Evolutionary conservation across 805 yeast genomes (phyloP).

Genomic region (Komagataella kurtzmanii): DNA sequence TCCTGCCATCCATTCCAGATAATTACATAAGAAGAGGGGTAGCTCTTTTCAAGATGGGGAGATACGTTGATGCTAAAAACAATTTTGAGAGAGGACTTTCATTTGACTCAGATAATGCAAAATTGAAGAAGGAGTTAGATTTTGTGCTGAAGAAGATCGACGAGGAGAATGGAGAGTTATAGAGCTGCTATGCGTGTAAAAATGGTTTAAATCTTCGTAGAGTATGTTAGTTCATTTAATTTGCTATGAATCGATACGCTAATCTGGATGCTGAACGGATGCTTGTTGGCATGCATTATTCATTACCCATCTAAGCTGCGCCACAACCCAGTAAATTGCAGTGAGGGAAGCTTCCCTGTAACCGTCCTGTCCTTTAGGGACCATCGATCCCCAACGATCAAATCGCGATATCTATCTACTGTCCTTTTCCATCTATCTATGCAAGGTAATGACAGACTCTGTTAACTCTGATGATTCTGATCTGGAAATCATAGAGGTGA

Average conservation of each 20-base stretch:
- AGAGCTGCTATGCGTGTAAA: not conserved
- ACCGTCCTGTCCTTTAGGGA: not conserved
- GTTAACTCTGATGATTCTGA: not conserved
- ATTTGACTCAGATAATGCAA: conserved; percentile 39
- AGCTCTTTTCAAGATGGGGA: conserved; percentile 46
- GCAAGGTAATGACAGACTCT: not conserved
- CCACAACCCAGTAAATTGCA: not conserved
- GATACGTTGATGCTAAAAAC: conserved; percentile 45
- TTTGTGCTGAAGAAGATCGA: conserved; percentile 32
- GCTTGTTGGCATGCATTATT: no score
- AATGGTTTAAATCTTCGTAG: not conserved
- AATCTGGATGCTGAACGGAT: no score
- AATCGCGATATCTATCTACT: not conserved
- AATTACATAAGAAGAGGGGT: conserved; percentile 64
- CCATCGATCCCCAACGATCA: not conserved
- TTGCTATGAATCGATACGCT: not conserved
- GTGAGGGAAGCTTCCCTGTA: not conserved
- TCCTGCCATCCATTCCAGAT: conserved; percentile 50
- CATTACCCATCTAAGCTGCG: no score
- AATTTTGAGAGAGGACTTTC: conserved; percentile 65
- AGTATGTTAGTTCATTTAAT: not conserved
- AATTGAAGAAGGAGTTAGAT: conserved; percentile 33
- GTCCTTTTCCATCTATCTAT: not conserved
- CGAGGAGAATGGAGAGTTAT: conserved; percentile 40
- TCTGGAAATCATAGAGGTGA: not conserved